Percentiles rank a stretch among this genome's conserved stretches.
Conservation (phyloP, 129 eudicot genomes). For the Scalesia atractyloides region DNA sequence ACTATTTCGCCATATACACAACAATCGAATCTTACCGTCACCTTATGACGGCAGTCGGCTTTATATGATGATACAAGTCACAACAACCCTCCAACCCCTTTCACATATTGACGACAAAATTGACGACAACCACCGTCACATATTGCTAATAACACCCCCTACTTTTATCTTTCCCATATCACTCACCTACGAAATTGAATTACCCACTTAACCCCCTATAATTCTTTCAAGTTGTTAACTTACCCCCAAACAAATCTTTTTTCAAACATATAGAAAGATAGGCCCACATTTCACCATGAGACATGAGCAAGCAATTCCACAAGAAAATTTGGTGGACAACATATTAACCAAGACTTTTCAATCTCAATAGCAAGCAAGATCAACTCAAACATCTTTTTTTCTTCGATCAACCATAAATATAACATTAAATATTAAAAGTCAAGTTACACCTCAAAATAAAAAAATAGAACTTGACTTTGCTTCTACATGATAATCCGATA, state of each 20-base stretch:
- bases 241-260: background rate
- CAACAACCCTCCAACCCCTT: background rate
- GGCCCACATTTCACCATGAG: conserved; percentile 4
- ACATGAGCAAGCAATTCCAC: conserved; percentile 1
- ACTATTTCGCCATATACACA: background rate
- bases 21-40: conserved; percentile 2
- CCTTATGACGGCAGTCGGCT: background rate
- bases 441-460: background rate
- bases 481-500: background rate
- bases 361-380: background rate
- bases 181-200: background rate
- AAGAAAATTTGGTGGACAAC: background rate
- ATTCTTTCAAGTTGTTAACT: background rate
- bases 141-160: background rate
- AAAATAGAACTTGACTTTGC: conserved; percentile 3
- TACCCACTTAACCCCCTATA: background rate
- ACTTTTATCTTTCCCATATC: background rate
- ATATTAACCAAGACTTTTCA: conserved; percentile 16
- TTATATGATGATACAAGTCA: background rate
- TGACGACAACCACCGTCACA: background rate
- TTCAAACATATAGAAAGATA: background rate
- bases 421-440: background rate
- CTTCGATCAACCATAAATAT: background rate
- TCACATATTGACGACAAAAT: background rate
- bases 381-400: background rate